Conservation (phyloP, 2,329 filamentous ascomycete species). For the Alternaria infectoria region DNA sequence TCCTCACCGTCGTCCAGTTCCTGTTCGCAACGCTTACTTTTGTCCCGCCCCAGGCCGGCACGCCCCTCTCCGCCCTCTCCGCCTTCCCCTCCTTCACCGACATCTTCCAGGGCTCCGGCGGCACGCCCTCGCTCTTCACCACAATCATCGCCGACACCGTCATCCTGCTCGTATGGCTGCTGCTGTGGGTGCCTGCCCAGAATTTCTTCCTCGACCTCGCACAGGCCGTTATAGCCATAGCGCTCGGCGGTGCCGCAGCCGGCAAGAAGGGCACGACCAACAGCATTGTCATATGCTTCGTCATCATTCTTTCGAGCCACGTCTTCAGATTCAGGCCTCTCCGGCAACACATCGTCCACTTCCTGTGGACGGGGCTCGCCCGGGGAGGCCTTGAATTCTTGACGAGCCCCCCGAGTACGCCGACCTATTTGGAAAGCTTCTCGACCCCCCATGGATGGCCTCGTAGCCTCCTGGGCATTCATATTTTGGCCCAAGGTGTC, state of each 20-base stretch:
- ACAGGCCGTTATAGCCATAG: conserved; percentile 91
- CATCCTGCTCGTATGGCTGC: conserved; percentile 83
- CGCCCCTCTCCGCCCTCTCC: conserved; percentile 76
- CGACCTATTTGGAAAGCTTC: conserved; percentile 44
- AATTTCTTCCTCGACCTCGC: conserved; percentile 88
- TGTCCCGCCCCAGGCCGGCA: conserved; percentile 77
- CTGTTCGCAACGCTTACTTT: conserved; percentile 93
- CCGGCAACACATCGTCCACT: conserved; percentile 50
- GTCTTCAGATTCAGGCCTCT: conserved; percentile 61
- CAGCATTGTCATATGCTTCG: conserved; percentile 73
- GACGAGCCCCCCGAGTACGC: conserved; percentile 46
- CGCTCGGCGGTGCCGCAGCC: conserved; percentile 80
- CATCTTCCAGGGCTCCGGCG: conserved; percentile 86
- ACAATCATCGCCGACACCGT: conserved; percentile 83
- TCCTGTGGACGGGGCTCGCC: conserved; percentile 48
- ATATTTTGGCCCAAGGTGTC: conserved; percentile 76
- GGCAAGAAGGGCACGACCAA: conserved; percentile 72
- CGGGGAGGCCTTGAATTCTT: conserved; percentile 50
- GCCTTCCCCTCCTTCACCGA: conserved; percentile 81
- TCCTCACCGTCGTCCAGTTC: conserved; percentile 87
- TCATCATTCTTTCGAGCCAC: conserved; percentile 65
- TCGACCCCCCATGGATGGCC: conserved; percentile 67
- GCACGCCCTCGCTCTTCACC: conserved; percentile 84
- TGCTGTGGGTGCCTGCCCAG: conserved; percentile 85
- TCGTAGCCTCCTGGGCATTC: conserved; percentile 72